These are phyloP conservation scores for Ochetophila trinervis DNA, from an alignment of 306 rosid species.

Conservation along the genomic window DNA sequence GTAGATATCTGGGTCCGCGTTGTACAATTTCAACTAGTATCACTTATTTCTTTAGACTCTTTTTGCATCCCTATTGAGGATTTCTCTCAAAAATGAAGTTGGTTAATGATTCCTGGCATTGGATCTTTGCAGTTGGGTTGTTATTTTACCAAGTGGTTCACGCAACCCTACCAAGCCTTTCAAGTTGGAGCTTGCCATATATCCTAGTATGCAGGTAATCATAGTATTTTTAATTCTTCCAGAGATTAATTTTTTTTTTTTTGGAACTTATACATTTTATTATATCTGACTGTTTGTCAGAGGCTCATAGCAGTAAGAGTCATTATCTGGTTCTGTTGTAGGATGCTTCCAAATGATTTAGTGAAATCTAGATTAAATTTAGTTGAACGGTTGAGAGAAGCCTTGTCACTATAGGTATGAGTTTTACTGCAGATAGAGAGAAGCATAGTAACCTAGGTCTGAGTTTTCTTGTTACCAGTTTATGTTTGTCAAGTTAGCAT, in stretches of 20 bases:
- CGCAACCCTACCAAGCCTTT: conserved; percentile 60
- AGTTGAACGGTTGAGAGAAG: not conserved
- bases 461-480: not conserved
- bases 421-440: not conserved
- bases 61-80: not conserved
- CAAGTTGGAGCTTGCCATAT: conserved; percentile 96
- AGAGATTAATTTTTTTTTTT: not conserved
- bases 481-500: not conserved
- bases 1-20: conserved; percentile 25
- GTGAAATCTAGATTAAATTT: not conserved
- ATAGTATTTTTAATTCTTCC: conserved; percentile 8
- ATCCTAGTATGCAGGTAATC: conserved; percentile 78
- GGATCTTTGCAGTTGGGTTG: conserved; percentile 79
- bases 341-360: conserved; percentile 9
- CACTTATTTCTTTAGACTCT: not conserved
- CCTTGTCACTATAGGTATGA: no score
- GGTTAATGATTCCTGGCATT: conserved; percentile 17
- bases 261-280: not conserved
- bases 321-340: not conserved
- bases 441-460: not conserved
- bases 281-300: conserved; percentile 1
- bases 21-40: conserved; percentile 9
- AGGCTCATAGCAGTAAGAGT: not conserved
- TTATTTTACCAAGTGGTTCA: conserved; percentile 73
- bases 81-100: not conserved